Evolutionary conservation across 1,284 basidiomycete species (phyloP).

Genomic region (Gymnopus androsaceus): DNA sequence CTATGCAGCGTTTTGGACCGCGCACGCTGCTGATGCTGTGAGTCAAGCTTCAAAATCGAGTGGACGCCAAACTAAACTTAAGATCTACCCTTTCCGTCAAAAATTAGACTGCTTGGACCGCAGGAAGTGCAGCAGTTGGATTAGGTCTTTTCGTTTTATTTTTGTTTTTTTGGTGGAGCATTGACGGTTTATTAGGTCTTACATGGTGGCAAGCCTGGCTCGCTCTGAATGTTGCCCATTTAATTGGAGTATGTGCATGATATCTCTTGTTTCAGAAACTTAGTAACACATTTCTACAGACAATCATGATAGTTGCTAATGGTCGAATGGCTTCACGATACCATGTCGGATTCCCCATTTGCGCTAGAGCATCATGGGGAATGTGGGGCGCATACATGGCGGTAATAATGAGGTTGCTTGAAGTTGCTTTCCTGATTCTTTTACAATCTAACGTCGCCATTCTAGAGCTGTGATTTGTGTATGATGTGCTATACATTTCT

Average conservation of each 20-base stretch:
- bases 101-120: conserved; percentile 19
- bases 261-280: not conserved
- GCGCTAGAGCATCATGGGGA: conserved; percentile 17
- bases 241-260: conserved; percentile 14
- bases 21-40: conserved; percentile 19
- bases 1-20: conserved; percentile 18
- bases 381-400: conserved; percentile 29
- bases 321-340: conserved; percentile 19
- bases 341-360: conserved; percentile 19
- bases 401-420: conserved; percentile 21
- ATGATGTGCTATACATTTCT: conserved; percentile 16
- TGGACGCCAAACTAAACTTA: too few relatives aligned
- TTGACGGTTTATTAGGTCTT: too few relatives aligned
- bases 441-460: not conserved
- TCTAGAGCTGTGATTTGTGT: conserved; percentile 26
- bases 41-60: too few relatives aligned
- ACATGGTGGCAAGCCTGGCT: conserved; percentile 21
- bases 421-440: not conserved
- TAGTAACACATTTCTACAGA: conserved; percentile 1
- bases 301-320: conserved; percentile 19
- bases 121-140: conserved; percentile 14
- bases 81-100: too few relatives aligned
- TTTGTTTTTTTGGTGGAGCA: too few relatives aligned
- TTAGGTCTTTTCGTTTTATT: too few relatives aligned
- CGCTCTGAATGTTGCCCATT: conserved; percentile 18